Evolutionary conservation across 805 yeast genomes (phyloP).

Genomic region (Saturnispora sanitii): DNA sequence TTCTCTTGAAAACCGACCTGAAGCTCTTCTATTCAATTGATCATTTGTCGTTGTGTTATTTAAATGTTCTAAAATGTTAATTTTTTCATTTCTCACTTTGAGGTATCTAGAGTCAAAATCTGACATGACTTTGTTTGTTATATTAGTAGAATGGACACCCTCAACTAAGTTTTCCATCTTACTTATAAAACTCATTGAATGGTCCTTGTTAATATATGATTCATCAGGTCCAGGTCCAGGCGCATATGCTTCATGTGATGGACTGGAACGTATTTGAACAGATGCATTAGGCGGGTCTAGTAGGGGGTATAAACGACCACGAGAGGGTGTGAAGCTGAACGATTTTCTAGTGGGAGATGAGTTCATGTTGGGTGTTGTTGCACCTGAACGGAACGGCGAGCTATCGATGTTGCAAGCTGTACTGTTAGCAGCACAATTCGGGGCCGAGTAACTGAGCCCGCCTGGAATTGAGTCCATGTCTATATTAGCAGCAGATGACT

Average conservation of each 20-base stretch:
- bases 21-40: slow-evolving; percentile 19
- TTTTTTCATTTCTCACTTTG: slow-evolving; percentile 26
- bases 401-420: background rate
- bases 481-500: no score
- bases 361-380: slow-evolving; percentile 3
- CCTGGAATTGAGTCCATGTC: slow-evolving; percentile 7
- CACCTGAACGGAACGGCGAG: slow-evolving; percentile 6
- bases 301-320: slow-evolving; percentile 22
- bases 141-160: slow-evolving; percentile 38
- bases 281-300: slow-evolving; percentile 12
- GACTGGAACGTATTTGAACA: slow-evolving; percentile 1
- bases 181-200: slow-evolving; percentile 18
- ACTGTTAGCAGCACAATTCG: no score
- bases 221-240: slow-evolving; percentile 17
- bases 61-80: slow-evolving; percentile 19
- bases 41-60: slow-evolving; percentile 18
- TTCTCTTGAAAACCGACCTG: slow-evolving; percentile 35
- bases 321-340: slow-evolving; percentile 25
- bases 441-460: slow-evolving; percentile 1
- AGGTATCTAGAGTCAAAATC: slow-evolving; percentile 36
- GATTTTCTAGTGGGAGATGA: slow-evolving; percentile 20
- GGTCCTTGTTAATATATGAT: slow-evolving; percentile 25
- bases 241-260: no score
- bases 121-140: slow-evolving; percentile 35
- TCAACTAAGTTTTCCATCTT: slow-evolving; percentile 30